phyloP scores from a whole-genome alignment of 768 basidiomycete species.

The Kwoniella botswanensis region DNA sequence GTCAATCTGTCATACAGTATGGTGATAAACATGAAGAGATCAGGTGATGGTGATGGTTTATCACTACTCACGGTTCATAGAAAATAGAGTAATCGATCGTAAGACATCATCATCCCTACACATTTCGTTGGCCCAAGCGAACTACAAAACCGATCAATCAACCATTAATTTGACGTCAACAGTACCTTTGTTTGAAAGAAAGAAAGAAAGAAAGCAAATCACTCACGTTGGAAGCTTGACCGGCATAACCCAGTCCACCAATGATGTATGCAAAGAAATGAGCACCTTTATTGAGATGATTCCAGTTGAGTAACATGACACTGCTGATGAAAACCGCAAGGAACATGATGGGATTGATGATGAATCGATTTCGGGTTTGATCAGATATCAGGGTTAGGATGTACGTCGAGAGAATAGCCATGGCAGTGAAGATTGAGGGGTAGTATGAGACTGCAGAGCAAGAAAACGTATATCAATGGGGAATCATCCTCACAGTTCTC shows the following conservation, averaged over 20 bases:
- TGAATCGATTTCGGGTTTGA: slow-evolving; percentile 38
- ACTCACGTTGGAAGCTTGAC: slow-evolving; percentile 69
- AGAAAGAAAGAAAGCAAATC: neutral
- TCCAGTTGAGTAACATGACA: slow-evolving; percentile 66
- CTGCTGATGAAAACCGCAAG: slow-evolving; percentile 34
- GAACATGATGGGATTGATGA: slow-evolving; percentile 48
- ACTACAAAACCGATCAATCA: slow-evolving; percentile 42
- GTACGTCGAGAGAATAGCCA: slow-evolving; percentile 44
- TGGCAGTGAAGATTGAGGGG: slow-evolving; percentile 39
- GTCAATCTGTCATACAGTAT: too few species aligned
- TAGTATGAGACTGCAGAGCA: slow-evolving; percentile 41
- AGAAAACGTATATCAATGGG: neutral
- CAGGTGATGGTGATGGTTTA: too few species aligned
- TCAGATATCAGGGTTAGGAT: slow-evolving; percentile 34
- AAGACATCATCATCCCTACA: slow-evolving; percentile 74
- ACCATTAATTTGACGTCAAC: neutral
- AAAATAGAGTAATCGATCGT: slow-evolving; percentile 71
- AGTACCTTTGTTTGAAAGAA: neutral
- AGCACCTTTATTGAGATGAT: slow-evolving; percentile 64
- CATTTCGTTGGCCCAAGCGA: slow-evolving; percentile 82
- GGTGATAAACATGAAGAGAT: too few species aligned
- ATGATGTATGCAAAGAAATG: slow-evolving; percentile 77
- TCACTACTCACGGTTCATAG: slow-evolving; percentile 66
- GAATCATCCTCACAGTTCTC: too few species aligned
- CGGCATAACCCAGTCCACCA: slow-evolving; percentile 71